Conservation (phyloP, 306 rosid genomes). For the Rosa chinensis region DNA sequence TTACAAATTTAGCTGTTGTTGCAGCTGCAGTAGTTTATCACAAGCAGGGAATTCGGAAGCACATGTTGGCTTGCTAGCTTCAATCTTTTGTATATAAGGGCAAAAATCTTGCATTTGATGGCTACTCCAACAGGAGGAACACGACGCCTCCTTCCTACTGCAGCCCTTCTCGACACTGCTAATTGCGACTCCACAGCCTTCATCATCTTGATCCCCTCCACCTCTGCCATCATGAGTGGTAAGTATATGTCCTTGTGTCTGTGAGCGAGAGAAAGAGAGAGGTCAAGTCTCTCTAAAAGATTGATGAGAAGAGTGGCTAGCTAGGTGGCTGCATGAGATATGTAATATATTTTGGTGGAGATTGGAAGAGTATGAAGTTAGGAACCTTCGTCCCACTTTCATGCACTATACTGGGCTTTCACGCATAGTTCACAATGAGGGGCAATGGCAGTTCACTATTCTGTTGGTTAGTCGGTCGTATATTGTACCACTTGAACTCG, state of each 20-base stretch:
- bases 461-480: background rate
- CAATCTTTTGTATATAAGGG: constrained; percentile 23
- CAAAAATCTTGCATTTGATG: constrained; percentile 46
- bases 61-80: constrained; percentile 29
- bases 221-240: background rate
- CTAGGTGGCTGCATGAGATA: background rate
- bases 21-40: background rate
- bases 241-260: background rate
- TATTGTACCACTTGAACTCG: background rate
- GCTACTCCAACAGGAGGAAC: constrained; percentile 36
- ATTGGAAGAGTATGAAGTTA: background rate
- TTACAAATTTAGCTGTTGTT: background rate
- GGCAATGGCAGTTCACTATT: background rate
- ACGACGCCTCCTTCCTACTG: background rate
- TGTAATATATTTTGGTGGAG: background rate
- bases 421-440: background rate
- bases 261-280: background rate
- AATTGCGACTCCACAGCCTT: background rate
- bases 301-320: background rate
- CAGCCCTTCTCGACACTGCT: background rate
- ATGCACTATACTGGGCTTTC: background rate
- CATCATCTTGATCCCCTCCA: constrained; percentile 28
- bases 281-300: background rate
- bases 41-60: constrained; percentile 9
- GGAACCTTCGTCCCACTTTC: constrained; percentile 8